Evolutionary conservation across 2,329 filamentous ascomycete species (phyloP).

Genomic region (Metarhizium sp.): DNA sequence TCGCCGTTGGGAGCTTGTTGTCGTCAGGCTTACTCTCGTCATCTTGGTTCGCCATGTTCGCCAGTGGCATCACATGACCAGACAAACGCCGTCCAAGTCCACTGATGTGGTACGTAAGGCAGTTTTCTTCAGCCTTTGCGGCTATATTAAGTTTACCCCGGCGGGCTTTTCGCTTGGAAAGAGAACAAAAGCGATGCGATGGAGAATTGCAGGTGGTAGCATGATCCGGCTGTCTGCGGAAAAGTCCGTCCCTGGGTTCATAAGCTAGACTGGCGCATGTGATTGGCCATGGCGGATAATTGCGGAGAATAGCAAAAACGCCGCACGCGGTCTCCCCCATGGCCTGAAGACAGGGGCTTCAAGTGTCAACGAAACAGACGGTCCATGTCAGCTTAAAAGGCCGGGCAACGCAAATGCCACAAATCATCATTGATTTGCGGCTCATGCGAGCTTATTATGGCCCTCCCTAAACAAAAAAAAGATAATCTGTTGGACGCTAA

Average conservation of each 20-base stretch:
- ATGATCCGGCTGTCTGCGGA: slow-evolving; percentile 1
- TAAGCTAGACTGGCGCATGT: not conserved
- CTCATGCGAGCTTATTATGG: not conserved
- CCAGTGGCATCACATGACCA: slow-evolving; percentile 6
- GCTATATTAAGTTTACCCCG: slow-evolving; percentile 9
- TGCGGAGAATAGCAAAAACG: slow-evolving; percentile 4
- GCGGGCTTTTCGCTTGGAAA: slow-evolving; percentile 8
- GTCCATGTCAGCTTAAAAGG: no score
- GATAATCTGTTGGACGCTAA: slow-evolving; percentile 1
- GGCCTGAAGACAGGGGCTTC: not conserved
- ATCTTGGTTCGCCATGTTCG: slow-evolving; percentile 2
- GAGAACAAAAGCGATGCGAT: not conserved
- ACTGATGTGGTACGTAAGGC: not conserved
- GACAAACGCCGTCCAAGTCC: not conserved
- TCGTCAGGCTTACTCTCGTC: slow-evolving; percentile 9
- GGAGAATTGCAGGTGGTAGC: not conserved
- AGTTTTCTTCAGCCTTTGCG: not conserved
- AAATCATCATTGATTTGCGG: not conserved
- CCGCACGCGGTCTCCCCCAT: not conserved
- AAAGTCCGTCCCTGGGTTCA: slow-evolving; percentile 9
- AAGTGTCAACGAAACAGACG: no score
- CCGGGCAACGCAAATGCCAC: not conserved
- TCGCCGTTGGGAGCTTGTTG: slow-evolving; percentile 25
- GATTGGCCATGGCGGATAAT: slow-evolving; percentile 6
- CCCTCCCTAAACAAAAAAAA: not conserved